Evolutionary conservation across 257 asterid species (phyloP).

Genomic region (Nicotiana paniculata): DNA sequence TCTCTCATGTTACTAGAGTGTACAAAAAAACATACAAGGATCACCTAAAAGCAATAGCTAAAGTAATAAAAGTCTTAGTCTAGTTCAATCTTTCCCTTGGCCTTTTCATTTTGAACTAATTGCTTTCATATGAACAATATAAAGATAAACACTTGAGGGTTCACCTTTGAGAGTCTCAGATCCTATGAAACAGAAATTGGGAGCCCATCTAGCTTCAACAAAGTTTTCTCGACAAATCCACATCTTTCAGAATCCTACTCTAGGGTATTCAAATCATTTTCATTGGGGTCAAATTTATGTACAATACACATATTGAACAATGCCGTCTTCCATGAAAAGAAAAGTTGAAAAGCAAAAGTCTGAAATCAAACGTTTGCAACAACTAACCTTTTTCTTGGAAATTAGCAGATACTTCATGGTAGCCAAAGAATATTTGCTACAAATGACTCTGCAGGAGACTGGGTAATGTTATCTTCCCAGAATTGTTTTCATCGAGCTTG

Average conservation of each 20-base stretch:
- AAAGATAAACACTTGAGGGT: neutral
- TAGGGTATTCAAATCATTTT: neutral
- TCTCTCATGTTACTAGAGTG: neutral
- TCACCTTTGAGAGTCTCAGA: neutral
- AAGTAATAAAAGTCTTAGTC: neutral
- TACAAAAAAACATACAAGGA: neutral
- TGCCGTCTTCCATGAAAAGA: neutral
- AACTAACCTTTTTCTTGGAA: neutral
- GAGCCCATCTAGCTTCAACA: neutral
- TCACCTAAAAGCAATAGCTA: neutral
- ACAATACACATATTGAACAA: neutral
- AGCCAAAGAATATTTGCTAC: neutral
- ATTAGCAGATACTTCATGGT: neutral
- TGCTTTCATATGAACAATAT: neutral
- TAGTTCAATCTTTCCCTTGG: neutral
- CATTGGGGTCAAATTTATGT: neutral
- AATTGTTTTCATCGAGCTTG: constrained; percentile 55
- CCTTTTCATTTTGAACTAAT: neutral
- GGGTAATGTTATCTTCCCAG: constrained; percentile 70
- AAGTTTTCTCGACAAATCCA: neutral
- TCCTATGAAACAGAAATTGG: neutral
- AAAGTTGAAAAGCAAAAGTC: neutral
- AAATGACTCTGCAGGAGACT: constrained; percentile 51
- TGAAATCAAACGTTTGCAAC: neutral
- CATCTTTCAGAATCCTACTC: neutral